A percentile compares a stretch with the other conserved stretches of the same genome.
These are phyloP conservation scores for Fusarium sp. DNA, from an alignment of 2,329 filamentous ascomycete species.

Conservation along the genomic window DNA sequence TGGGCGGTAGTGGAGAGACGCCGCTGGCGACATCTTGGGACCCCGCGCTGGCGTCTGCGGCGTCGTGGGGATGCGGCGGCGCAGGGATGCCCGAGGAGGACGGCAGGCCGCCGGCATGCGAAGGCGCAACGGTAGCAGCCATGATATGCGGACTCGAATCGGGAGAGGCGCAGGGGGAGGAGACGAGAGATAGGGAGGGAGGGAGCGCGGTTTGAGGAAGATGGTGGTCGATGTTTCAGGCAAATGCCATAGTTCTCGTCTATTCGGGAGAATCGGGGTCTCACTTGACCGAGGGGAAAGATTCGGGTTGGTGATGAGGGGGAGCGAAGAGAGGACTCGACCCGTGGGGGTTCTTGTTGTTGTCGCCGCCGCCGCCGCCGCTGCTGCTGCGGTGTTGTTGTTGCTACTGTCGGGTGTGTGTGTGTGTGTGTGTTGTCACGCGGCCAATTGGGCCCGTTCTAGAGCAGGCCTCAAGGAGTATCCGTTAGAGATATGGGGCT, in stretches of 20 bases:
- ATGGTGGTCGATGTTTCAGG: conserved; percentile 11
- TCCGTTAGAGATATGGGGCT: background rate
- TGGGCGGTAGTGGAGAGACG: conserved; percentile 37
- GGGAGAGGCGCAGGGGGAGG: background rate
- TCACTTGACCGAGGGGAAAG: background rate
- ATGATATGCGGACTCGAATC: conserved; percentile 29
- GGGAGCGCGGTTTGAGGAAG: background rate
- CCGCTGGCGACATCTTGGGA: conserved; percentile 31
- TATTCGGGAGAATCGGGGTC: background rate
- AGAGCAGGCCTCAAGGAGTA: conserved; percentile 21
- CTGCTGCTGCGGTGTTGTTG: background rate
- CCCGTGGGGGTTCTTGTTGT: background rate
- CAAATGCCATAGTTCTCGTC: conserved; percentile 29
- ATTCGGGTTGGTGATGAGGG: background rate
- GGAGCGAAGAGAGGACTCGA: conserved; percentile 4
- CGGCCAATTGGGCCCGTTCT: conserved; percentile 27
- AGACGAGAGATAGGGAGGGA: background rate
- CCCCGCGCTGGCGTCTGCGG: conserved; percentile 27
- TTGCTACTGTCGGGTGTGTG: background rate
- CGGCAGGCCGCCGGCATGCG: conserved; percentile 42
- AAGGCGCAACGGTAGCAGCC: conserved; percentile 47
- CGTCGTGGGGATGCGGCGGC: conserved; percentile 33
- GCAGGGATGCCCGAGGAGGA: conserved; percentile 38
- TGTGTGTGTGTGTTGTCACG: conserved; percentile 23
- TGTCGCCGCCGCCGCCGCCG: background rate